A percentile compares a stretch with the other conserved stretches of the same genome.
These are phyloP conservation scores for Morella rubra DNA, from an alignment of 306 rosid species.

Conservation along the genomic window DNA sequence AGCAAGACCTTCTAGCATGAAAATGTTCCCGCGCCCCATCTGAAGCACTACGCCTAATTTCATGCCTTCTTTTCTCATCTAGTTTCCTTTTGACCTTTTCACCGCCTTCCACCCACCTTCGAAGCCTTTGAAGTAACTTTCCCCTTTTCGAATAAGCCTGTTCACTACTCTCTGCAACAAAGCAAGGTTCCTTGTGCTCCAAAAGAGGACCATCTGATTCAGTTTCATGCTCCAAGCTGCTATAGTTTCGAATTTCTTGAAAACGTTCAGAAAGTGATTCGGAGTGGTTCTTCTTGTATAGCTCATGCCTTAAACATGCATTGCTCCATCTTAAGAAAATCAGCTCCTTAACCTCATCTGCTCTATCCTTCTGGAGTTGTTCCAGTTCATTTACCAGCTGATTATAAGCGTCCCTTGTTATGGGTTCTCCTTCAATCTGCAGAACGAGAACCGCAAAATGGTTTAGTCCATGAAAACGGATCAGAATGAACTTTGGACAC, in stretches of 20 bases:
- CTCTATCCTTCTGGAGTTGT: constrained; percentile 43
- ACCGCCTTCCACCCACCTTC: constrained; percentile 57
- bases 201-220: constrained; percentile 26
- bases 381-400: constrained; percentile 45
- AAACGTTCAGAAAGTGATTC: constrained; percentile 35
- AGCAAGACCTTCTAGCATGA: constrained; percentile 42
- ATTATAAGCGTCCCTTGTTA: constrained; percentile 40
- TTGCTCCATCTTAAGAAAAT: constrained; percentile 50
- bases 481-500: not conserved
- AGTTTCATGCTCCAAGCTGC: no score
- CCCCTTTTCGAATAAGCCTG: constrained; percentile 31
- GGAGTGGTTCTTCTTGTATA: constrained; percentile 27
- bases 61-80: constrained; percentile 35
- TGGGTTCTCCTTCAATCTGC: constrained; percentile 45
- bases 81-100: constrained; percentile 49
- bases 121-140: constrained; percentile 48
- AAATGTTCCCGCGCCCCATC: constrained; percentile 36
- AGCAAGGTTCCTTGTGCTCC: constrained; percentile 37
- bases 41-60: constrained; percentile 30
- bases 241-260: not conserved
- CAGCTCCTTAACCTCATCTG: constrained; percentile 38
- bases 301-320: constrained; percentile 46
- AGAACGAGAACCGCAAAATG: constrained; percentile 12
- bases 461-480: not conserved
- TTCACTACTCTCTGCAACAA: constrained; percentile 29